These are phyloP conservation scores for Arctostaphylos glauca DNA, from an alignment of 148 eudicot genomes.

Conservation along the genomic window DNA sequence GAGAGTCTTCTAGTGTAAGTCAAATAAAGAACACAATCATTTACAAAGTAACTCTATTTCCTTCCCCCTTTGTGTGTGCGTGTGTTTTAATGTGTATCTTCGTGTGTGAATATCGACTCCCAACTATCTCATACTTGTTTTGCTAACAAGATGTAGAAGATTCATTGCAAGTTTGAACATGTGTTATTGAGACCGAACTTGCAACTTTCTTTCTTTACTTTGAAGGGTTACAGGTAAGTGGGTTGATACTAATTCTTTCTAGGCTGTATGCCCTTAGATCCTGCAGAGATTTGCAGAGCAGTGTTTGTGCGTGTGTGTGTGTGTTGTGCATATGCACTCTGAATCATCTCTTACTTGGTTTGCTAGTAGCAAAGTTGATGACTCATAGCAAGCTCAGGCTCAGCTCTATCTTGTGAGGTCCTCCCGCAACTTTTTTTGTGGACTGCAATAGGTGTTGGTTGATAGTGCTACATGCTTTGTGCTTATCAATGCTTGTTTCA, in stretches of 20 bases:
- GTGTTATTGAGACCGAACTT: background rate
- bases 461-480: background rate
- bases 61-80: background rate
- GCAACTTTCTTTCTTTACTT: background rate
- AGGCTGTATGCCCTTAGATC: background rate
- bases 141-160: constrained; percentile 7
- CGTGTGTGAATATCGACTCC: background rate
- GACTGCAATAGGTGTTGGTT: background rate
- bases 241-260: background rate
- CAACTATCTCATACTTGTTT: background rate
- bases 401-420: background rate
- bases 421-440: background rate
- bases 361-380: background rate
- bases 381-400: background rate
- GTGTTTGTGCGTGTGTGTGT: background rate
- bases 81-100: background rate
- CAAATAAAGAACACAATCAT: background rate
- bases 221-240: background rate
- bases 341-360: constrained; percentile 2
- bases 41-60: background rate
- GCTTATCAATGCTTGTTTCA: background rate
- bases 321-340: background rate
- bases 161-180: background rate
- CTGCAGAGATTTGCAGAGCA: constrained; percentile 51
- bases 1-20: constrained; percentile 57